phyloP scores from a whole-genome alignment of 2,329 filamentous ascomycete species.

The Huntiella moniliformis region DNA sequence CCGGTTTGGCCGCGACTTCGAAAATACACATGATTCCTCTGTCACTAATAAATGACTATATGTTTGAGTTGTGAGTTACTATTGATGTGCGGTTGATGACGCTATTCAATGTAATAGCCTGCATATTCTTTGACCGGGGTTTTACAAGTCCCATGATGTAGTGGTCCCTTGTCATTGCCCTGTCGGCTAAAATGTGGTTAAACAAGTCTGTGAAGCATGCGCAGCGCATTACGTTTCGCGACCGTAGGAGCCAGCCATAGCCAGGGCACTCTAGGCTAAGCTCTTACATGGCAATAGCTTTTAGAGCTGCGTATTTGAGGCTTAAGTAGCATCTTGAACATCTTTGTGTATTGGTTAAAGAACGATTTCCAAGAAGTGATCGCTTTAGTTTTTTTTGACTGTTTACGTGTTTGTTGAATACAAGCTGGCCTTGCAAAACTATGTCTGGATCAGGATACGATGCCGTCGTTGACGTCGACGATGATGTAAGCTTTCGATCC shows the following conservation, averaged over 20 bases:
- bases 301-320: neutral
- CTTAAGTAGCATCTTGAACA: neutral
- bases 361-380: neutral
- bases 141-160: too few species aligned
- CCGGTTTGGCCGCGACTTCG: too few species aligned
- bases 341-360: neutral
- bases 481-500: conserved; percentile 45
- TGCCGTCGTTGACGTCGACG: conserved; percentile 92
- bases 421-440: conserved; percentile 15
- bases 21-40: too few species aligned
- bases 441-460: conserved; percentile 87
- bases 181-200: too few species aligned
- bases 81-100: too few species aligned
- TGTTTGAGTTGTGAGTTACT: too few species aligned
- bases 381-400: neutral
- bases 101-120: too few species aligned
- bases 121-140: too few species aligned
- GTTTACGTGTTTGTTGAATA: neutral
- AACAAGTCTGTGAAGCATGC: too few species aligned
- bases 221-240: conserved; percentile 6
- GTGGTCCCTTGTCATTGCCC: too few species aligned
- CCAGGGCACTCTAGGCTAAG: neutral
- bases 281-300: neutral
- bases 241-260: neutral
- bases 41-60: too few species aligned